These are phyloP conservation scores for Suhomyces sp. DNA, from an alignment of 805 yeast genomes.

Conservation along the genomic window DNA sequence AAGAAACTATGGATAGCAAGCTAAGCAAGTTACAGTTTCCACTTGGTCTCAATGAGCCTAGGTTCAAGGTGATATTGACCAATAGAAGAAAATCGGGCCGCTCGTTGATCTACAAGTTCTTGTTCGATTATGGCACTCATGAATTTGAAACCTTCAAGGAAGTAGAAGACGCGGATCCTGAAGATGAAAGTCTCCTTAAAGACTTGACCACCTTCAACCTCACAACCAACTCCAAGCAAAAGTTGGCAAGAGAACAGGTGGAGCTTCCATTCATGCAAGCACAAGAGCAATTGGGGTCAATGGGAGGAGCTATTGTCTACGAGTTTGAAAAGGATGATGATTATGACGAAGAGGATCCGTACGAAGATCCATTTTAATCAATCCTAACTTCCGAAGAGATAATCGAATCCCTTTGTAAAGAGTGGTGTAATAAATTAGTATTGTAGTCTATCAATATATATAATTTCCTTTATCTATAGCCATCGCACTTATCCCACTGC, in stretches of 20 bases:
- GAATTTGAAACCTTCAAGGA: slow-evolving; percentile 28
- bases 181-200: slow-evolving; percentile 56
- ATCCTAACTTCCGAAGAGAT: not conserved
- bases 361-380: slow-evolving; percentile 87
- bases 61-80: slow-evolving; percentile 50
- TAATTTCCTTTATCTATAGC: too few species aligned
- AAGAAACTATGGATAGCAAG: slow-evolving; percentile 45
- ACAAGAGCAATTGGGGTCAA: slow-evolving; percentile 56
- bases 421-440: too few species aligned
- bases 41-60: slow-evolving; percentile 45
- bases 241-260: slow-evolving; percentile 75
- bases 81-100: slow-evolving; percentile 86
- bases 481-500: too few species aligned
- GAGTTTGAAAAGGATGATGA: slow-evolving; percentile 97
- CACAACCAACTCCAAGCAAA: slow-evolving; percentile 71
- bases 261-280: slow-evolving; percentile 91
- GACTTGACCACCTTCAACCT: slow-evolving; percentile 87
- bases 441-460: too few species aligned
- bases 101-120: slow-evolving; percentile 54
- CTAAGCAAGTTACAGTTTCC: slow-evolving; percentile 47
- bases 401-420: too few species aligned
- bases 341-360: slow-evolving; percentile 97
- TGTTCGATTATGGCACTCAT: slow-evolving; percentile 50
- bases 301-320: slow-evolving; percentile 92
- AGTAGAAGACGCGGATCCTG: slow-evolving; percentile 23